A percentile compares a stretch with the other conserved stretches of the same genome.
These are phyloP conservation scores for Ascochyta fabae DNA, from an alignment of 2,329 filamentous ascomycete species.

Conservation along the genomic window DNA sequence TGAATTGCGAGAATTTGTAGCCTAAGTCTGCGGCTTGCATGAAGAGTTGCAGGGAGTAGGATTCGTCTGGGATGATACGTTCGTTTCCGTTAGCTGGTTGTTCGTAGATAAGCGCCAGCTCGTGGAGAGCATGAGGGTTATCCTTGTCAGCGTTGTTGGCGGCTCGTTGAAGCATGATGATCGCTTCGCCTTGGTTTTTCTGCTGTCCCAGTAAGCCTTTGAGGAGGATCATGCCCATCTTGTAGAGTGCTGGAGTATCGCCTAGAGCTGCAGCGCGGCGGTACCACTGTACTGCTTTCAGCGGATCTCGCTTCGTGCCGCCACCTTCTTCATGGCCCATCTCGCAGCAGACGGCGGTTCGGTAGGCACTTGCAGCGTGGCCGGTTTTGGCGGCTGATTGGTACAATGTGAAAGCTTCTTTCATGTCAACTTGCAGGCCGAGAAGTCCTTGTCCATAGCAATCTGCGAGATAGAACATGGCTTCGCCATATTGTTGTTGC, in stretches of 20 bases:
- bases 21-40: constrained; percentile 84
- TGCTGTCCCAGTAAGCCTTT: constrained; percentile 92
- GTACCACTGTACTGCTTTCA: constrained; percentile 98
- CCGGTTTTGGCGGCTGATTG: constrained; percentile 91
- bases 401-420: constrained; percentile 92
- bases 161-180: constrained; percentile 91
- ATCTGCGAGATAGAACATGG: constrained; percentile 94
- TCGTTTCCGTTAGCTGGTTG: constrained; percentile 64
- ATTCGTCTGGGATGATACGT: constrained; percentile 78
- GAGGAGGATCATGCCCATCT: constrained; percentile 93
- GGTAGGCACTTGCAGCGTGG: constrained; percentile 86
- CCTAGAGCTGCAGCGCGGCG: constrained; percentile 88
- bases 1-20: constrained; percentile 94
- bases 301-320: constrained; percentile 85
- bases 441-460: constrained; percentile 83
- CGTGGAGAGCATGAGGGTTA: constrained; percentile 94
- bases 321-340: constrained; percentile 94
- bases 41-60: constrained; percentile 82
- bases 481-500: constrained; percentile 74
- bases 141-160: constrained; percentile 86
- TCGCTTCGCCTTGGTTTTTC: constrained; percentile 81
- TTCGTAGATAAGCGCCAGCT: constrained; percentile 72
- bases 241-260: constrained; percentile 96
- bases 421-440: constrained; percentile 80
- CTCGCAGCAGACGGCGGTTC: constrained; percentile 96